Evolutionary conservation across 2,329 filamentous ascomycete species (phyloP).

Genomic region (Pseudocercospora musae): DNA sequence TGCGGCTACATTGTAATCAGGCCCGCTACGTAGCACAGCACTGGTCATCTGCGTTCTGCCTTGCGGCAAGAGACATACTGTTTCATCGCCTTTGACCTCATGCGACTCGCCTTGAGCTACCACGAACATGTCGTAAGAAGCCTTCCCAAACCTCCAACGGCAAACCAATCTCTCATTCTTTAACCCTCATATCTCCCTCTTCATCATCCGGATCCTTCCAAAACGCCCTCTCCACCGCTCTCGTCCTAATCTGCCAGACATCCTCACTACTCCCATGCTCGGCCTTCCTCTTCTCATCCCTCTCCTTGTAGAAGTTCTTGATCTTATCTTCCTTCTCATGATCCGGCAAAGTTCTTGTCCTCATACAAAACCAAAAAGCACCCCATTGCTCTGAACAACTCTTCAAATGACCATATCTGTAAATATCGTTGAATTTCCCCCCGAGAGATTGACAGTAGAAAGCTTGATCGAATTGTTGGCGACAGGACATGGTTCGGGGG

Average conservation of each 20-base stretch:
- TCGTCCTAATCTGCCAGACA: conserved; percentile 74
- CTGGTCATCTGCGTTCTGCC: not conserved
- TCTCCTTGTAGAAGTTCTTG: conserved; percentile 44
- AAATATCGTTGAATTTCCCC: conserved; percentile 87
- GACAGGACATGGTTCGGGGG: conserved; percentile 81
- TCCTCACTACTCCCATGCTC: conserved; percentile 79
- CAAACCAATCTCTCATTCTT: not conserved
- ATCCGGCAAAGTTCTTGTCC: conserved; percentile 62
- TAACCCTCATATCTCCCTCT: conserved; percentile 7
- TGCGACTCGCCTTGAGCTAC: not conserved
- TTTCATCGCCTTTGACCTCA: not conserved
- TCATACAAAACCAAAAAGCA: conserved; percentile 98
- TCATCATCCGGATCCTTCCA: conserved; percentile 36
- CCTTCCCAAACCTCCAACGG: not conserved
- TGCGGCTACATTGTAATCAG: too few species aligned
- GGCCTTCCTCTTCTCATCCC: conserved; percentile 14
- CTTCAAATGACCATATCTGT: conserved; percentile 75
- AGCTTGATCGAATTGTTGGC: conserved; percentile 83
- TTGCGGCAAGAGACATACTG: not conserved
- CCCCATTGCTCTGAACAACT: conserved; percentile 82
- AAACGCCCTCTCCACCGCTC: conserved; percentile 54
- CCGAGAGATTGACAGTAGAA: conserved; percentile 92
- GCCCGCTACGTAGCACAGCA: not conserved
- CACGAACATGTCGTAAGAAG: not conserved
- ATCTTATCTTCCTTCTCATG: conserved; percentile 59